Conservation (phyloP, 169 alveolate species). For the Plasmodium chabaudi region DNA sequence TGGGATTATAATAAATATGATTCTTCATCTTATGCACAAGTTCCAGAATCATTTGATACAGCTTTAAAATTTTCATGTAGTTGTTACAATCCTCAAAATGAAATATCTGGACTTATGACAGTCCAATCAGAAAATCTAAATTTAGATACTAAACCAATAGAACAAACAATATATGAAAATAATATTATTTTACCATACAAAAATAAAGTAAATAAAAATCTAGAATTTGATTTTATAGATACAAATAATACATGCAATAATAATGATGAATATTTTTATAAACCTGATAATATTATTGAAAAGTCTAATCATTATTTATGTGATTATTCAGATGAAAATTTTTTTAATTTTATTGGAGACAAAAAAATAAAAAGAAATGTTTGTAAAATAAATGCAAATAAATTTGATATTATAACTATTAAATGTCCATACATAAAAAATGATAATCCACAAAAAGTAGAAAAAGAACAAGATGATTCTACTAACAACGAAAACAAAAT, state of each 20-base stretch:
- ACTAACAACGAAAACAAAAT: slow-evolving; percentile 4
- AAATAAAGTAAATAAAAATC: not conserved
- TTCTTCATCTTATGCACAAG: slow-evolving; percentile 40
- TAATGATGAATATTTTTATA: not conserved
- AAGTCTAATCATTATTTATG: slow-evolving; percentile 16
- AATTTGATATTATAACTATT: slow-evolving; percentile 38
- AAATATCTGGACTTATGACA: slow-evolving; percentile 34
- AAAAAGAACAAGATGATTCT: not conserved
- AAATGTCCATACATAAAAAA: slow-evolving; percentile 28
- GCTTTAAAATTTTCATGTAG: slow-evolving; percentile 39
- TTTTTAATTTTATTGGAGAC: not conserved
- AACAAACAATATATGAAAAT: not conserved
- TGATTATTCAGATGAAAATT: slow-evolving; percentile 14
- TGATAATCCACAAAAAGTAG: not conserved
- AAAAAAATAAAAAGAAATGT: slow-evolving; percentile 29
- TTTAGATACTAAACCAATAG: not conserved
- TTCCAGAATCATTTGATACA: slow-evolving; percentile 16
- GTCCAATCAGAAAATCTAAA: slow-evolving; percentile 26
- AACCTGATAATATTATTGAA: not conserved
- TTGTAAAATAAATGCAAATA: slow-evolving; percentile 41
- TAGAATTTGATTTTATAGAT: not conserved
- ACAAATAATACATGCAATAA: not conserved
- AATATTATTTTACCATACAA: not conserved
- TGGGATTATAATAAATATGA: slow-evolving; percentile 14
- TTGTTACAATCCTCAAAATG: slow-evolving; percentile 45